Percentiles rank a stretch among this genome's conserved stretches.
phyloP scores from a whole-genome alignment of 1,284 basidiomycete species.

The Cystobasidium pallidum region DNA sequence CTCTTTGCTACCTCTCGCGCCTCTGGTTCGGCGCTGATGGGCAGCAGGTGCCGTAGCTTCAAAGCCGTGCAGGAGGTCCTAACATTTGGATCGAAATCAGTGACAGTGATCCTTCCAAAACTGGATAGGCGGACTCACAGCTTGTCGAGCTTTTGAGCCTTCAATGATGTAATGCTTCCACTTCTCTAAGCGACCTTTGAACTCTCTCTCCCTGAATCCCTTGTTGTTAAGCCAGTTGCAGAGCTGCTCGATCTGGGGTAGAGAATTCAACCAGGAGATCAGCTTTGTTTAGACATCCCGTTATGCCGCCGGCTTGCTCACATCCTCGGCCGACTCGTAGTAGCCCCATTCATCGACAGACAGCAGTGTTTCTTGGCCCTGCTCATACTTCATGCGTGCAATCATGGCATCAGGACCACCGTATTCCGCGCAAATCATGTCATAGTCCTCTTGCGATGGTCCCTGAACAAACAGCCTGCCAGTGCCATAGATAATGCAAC shows the following conservation, averaged over 20 bases:
- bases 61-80: slow-evolving; percentile 27
- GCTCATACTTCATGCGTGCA: slow-evolving; percentile 63
- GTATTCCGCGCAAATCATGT: slow-evolving; percentile 63
- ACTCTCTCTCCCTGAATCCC: slow-evolving; percentile 80
- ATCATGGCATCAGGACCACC: slow-evolving; percentile 60
- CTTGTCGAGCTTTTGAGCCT: slow-evolving; percentile 59
- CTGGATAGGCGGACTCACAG: slow-evolving; percentile 5
- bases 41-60: slow-evolving; percentile 24
- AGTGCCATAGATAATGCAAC: slow-evolving; percentile 75
- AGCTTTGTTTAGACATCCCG: not conserved
- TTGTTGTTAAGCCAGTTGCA: slow-evolving; percentile 87
- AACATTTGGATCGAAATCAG: not conserved
- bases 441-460: slow-evolving; percentile 62
- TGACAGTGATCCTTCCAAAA: not conserved
- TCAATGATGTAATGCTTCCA: slow-evolving; percentile 84
- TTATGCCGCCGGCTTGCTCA: slow-evolving; percentile 55
- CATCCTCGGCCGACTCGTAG: slow-evolving; percentile 84
- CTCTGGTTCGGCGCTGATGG: slow-evolving; percentile 22
- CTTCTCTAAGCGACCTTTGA: slow-evolving; percentile 76
- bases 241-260: slow-evolving; percentile 72
- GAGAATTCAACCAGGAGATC: not conserved
- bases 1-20: slow-evolving; percentile 10
- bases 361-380: slow-evolving; percentile 73
- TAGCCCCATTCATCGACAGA: slow-evolving; percentile 81
- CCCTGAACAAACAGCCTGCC: slow-evolving; percentile 84